Conservation (phyloP, 1,284 basidiomycete species). For the Sanguinoderma infundibulare region DNA sequence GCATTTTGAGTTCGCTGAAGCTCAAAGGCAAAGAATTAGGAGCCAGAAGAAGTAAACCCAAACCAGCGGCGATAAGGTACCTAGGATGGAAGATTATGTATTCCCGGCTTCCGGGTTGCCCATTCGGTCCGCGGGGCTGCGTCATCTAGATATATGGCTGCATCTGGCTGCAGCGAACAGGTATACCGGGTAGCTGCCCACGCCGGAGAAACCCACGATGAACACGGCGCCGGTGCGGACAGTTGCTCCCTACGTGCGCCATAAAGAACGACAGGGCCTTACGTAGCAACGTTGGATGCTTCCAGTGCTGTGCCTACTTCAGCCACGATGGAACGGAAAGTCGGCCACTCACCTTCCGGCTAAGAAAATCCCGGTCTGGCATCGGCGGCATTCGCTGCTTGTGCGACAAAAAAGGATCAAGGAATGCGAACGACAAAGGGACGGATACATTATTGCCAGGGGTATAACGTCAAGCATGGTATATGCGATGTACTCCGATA, state of each 20-base stretch:
- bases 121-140: not conserved
- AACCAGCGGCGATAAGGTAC: constrained; percentile 10
- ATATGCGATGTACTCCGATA: not conserved
- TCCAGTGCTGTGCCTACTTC: constrained; percentile 1
- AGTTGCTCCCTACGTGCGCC: constrained; percentile 6
- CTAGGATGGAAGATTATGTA: not conserved
- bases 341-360: not conserved
- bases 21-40: constrained; percentile 9
- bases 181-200: not conserved
- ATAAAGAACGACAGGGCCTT: constrained; percentile 1
- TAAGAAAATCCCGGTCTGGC: not conserved
- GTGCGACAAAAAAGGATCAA: not conserved
- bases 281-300: constrained; percentile 13
- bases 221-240: not conserved
- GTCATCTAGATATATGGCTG: not conserved
- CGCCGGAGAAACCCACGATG: not conserved
- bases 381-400: constrained; percentile 6
- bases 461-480: constrained; percentile 12
- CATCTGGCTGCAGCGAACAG: not conserved
- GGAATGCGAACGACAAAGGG: not conserved
- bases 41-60: constrained; percentile 3
- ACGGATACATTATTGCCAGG: constrained; percentile 1
- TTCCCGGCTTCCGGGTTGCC: constrained; percentile 1
- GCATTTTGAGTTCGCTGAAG: constrained; percentile 7
- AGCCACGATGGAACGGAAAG: not conserved